Base-by-base conservation (phyloP, 2,329 filamentous ascomycete species). In the Fusarium nisikadoi region DNA sequence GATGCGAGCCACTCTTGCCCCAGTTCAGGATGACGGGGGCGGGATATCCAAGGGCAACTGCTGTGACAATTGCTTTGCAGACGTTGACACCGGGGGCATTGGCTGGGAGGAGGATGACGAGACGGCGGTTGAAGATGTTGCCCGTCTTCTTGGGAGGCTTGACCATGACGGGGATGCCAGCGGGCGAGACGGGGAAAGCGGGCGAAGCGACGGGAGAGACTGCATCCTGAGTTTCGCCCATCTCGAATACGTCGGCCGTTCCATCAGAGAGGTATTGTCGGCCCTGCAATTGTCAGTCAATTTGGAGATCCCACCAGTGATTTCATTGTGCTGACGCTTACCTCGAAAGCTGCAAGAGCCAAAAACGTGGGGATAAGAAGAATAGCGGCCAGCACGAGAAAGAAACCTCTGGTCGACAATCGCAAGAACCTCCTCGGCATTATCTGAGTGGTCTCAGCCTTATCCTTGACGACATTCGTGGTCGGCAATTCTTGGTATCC, bases 11-110 rank as follows among this genome's bases (percentile, higher is more conserved):
- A 29, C 72, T 65, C 41, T 72, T 71, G 12, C 64, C 59, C 78
- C 77, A 79, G 59, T 79, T 79, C 27, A 78, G 58, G 35, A 79
- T 75, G 8, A 78, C 58, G 5, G 78, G 77, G 6, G 72, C 72
- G 2, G 78, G 78, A 60, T 78, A 79, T 6, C 76, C 78, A 11
- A 76, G 70, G 5, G 73, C 77, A 27, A 78, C 61, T 5, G 68
- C 72, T 23, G 75, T 78, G 20, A 75, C 53, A 29, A 79, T 71
- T 46, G 73, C 70, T 43, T 79, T 79, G 54, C 78, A 79, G 1
- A 79, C 64, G 8, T 76, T 68, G 6, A 75, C 66, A 12, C 71
- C 67, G 2, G 78, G 71, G 3, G 68, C 52, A 14, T 75, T 65
- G 9, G 72, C 65, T 2, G 73, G 73, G 7, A 77, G 62, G 19